These are phyloP conservation scores for Pneumocystis jirovecii DNA, from an alignment of 1,139 yeast species.

Conservation along the genomic window DNA sequence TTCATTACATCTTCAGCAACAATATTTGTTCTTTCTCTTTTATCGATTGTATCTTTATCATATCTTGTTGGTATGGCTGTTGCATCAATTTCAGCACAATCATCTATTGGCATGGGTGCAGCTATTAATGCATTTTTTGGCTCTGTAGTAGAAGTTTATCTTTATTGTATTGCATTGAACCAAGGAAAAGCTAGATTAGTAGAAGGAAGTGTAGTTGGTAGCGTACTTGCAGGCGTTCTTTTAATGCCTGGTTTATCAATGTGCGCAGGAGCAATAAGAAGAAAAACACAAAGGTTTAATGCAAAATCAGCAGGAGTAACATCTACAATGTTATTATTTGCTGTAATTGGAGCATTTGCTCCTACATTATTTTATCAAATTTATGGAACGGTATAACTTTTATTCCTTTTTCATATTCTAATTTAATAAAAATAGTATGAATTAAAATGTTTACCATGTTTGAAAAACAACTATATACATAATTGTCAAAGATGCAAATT, in stretches of 20 bases:
- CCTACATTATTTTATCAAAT: constrained; percentile 85
- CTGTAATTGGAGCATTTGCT: constrained; percentile 81
- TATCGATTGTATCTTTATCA: constrained; percentile 84
- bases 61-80: constrained; percentile 98
- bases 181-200: constrained; percentile 80
- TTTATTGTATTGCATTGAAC: constrained; percentile 78
- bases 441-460: constrained; percentile 46
- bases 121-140: constrained; percentile 96
- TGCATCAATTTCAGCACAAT: constrained; percentile 94
- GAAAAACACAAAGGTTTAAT: constrained; percentile 88
- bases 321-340: constrained; percentile 84
- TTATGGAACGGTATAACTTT: constrained; percentile 43
- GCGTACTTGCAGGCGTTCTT: constrained; percentile 81
- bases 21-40: constrained; percentile 59
- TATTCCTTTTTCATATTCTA: background rate
- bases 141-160: constrained; percentile 80
- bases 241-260: constrained; percentile 85
- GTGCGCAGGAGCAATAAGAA: constrained; percentile 88
- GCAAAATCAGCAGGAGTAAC: constrained; percentile 96
- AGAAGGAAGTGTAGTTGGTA: constrained; percentile 96
- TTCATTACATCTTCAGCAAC: constrained; percentile 44
- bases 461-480: constrained; percentile 1
- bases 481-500: constrained; percentile 64
- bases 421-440: constrained; percentile 32
- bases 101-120: constrained; percentile 99